Evolutionary conservation across 106 monocot species (phyloP).

Genomic region (Hemerocallis citrina): DNA sequence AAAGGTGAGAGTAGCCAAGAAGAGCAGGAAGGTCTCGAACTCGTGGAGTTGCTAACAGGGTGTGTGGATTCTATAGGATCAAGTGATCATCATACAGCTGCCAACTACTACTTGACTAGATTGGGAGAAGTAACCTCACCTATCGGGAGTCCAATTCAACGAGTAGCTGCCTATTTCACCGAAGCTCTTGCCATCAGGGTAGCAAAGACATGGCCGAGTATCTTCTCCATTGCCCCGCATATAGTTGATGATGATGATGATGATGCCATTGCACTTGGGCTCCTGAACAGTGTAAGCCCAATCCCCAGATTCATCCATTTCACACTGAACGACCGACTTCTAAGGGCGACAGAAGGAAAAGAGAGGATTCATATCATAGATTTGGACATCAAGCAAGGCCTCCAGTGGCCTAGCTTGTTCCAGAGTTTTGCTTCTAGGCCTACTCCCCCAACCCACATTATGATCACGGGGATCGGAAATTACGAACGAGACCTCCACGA

Average conservation of each 20-base stretch:
- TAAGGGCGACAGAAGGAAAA: conserved; percentile 42
- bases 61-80: background rate
- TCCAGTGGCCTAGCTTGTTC: conserved; percentile 71
- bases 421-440: conserved; percentile 55
- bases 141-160: conserved; percentile 38
- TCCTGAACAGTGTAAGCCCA: conserved; percentile 47
- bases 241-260: conserved; percentile 4
- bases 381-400: conserved; percentile 77
- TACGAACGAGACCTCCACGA: conserved; percentile 47
- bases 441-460: conserved; percentile 48
- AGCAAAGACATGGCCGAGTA: conserved; percentile 46
- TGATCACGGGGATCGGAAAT: conserved; percentile 65
- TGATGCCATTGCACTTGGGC: conserved; percentile 35
- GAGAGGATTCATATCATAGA: too few species aligned
- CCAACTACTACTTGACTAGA: conserved; percentile 43
- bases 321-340: conserved; percentile 56
- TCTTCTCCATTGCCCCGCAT: conserved; percentile 37
- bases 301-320: conserved; percentile 65
- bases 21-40: background rate
- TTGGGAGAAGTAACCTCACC: conserved; percentile 56
- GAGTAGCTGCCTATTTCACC: conserved; percentile 58
- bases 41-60: background rate
- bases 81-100: conserved; percentile 31
- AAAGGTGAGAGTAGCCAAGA: background rate
- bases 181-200: conserved; percentile 47